Base-by-base conservation (phyloP, 805 yeast species). In the Wickerhamomyces mucosus region DNA sequence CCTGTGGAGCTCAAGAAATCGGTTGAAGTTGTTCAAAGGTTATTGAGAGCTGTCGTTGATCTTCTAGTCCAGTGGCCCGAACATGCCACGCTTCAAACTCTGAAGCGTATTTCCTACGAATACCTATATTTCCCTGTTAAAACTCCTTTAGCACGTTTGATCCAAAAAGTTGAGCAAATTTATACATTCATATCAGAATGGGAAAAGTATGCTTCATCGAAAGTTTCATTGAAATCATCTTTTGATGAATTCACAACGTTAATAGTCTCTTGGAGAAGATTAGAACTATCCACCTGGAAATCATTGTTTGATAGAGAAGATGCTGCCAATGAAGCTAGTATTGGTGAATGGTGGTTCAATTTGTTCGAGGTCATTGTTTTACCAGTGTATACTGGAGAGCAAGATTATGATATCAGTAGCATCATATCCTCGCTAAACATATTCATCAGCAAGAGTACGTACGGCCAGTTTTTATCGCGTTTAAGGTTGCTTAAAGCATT, bases 291-390 rank as follows among this genome's bases (percentile, higher is more conserved):
- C 0, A 77, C 94, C 2, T 92, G 97, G 96, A 76, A 76, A 30
- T 62, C 75, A 3, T 62, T 92, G 27, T 79, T 92, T 47, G 62
- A 56, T 7, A 67, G 72, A 36, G 95, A 85, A 50, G 79, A 75
- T 30, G 40, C 46, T 13, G 56, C 57, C 0, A 46, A 69, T 14
- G 64, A 67, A 35, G 61, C 60, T 28, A 62, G 55, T 6, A 57
- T 77, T 28, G 85, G 94, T 15, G 74, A 74, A 41, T 86, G 95
- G 92, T 89, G 96, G 94, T 92, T 78, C 59, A 75, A 86, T 50
- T 61, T 92, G 29, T 92, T 78, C 50, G 97, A 92, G 51, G 73
- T 77, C 8, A 67, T 86, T n/a, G 59, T 81, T 23, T 49, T 78
- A 12, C 55, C 74, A 7, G 28, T 41, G 5, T 53, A 61, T 12